Evolutionary conservation across 306 rosid species (phyloP), one percentile per base, ranked within the genome.

Genomic region (Cajanus cajan): DNA sequence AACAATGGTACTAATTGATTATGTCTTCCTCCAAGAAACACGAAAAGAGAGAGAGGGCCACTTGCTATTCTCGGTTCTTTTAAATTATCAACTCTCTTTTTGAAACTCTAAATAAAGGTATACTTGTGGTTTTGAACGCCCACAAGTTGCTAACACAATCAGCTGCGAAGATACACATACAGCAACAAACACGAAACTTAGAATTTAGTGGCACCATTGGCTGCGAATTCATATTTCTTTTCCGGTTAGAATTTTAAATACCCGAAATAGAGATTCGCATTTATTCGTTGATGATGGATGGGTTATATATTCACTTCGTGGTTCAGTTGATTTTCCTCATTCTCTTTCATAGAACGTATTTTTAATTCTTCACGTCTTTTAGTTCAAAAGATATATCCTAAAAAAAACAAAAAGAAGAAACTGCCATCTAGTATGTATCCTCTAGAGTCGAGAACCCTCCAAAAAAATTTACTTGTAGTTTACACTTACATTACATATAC

Each of bases 11-110:
- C 58, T 40, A 28, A 77, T 54, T 59, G 57, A n/a, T 65, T 21
- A 24, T 80, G 82, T 71, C 37, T 80, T 76, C 43, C 64, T 76
- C 80, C 70, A 65, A 81, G 82, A 71, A 77, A 57, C 80, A 80
- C 50, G 52, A 76, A 80, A 80, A 71, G 61, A 5, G 47, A 5
- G 2, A 0, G 21, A 22, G 33, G 67, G 57, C 77, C 68, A 80
- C 85, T 77, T 76, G 73, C 69, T 48, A 64, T 15, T 34, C 13
- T 39, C 31, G 33, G 25, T 34, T 54, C 18, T 34, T 80, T 58
- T 71, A 78, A 55, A 62, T 62, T 43, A 80, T 76, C 51, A n/a
- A 0, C 65, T 1, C 1, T 55, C 25, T 58, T 64, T 67, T 71
- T 3, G 2, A 68, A 47, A 70, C 40, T 22, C 47, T 62, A 73